Evolutionary conservation across 345 rosid genomes (phyloP), one percentile per base, ranked within the genome.

Genomic region (Brassica juncea): DNA sequence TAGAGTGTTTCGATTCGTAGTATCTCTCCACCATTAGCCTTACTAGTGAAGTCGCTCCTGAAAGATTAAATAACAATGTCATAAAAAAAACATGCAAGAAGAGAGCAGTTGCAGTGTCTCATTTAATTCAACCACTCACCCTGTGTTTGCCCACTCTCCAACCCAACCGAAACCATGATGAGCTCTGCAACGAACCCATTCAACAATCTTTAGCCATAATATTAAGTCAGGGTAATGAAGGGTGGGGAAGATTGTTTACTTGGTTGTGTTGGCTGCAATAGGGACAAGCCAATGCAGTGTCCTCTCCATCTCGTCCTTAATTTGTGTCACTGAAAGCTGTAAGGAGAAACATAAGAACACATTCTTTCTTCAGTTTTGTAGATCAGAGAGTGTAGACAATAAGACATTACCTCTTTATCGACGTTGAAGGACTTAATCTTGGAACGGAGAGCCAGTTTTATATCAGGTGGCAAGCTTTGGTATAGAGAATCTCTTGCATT

Each of bases 281-380:
- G 97, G 99, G 80, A 91, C 97, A 77, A 95, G 98, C 99, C 99
- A 95, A 75, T 84, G 93, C 83, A 93, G 79, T n/a, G 94, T 93
- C 84, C 91, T 90, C 89, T 91, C 98, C 97, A 95, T 95, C 85
- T 95, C 94, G 16, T 86, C 97, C 83, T 89, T 95, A 79, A 95
- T 88, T 81, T 93, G 89, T 25, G 86, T 55, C 30, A 90, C 88
- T 11, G 91, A 82, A 70, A 90, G 90, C 99, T 95, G 89, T 80
- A 84, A 47, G 52, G 72, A 52, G 16, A 77, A 70, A 55, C 70
- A 73, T 12, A 30, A 39, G 27, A 12, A n/a, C 14, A 39, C 16
- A 16, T 34, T 31, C 25, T 57, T 59, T 58, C 61, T 39, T 79
- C 67, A 19, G 42, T n/a, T 67, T 66, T 47, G 57, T 44, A 23